A percentile compares a stretch with the other conserved stretches of the same genome.
These are phyloP conservation scores for Hypseocharis bilobata DNA, from an alignment of 441 rosid species.

Conservation along the genomic window DNA sequence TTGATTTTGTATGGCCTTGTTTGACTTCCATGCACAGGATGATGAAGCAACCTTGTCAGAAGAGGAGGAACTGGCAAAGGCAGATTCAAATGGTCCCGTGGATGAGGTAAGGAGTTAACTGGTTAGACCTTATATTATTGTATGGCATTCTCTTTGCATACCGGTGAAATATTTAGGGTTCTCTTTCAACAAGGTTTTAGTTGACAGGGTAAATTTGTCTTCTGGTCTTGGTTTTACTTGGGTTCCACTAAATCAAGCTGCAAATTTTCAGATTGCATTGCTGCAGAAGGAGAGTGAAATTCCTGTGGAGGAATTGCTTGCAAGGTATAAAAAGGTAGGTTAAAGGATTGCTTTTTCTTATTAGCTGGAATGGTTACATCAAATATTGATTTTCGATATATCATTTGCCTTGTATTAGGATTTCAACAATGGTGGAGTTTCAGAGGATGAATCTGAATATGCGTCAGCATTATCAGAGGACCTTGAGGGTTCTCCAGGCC, in stretches of 20 bases:
- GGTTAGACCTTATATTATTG: slow-evolving; percentile 16
- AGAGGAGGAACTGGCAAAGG: slow-evolving; percentile 82
- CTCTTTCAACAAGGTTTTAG: background rate
- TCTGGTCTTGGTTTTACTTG: slow-evolving; percentile 10
- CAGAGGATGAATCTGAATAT: slow-evolving; percentile 65
- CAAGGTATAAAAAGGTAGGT: slow-evolving; percentile 95
- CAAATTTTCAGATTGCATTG: slow-evolving; percentile 56
- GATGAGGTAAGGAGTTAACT: slow-evolving; percentile 58
- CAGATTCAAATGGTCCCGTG: slow-evolving; percentile 47
- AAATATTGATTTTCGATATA: slow-evolving; percentile 21
- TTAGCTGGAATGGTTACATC: slow-evolving; percentile 1
- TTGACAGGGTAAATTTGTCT: slow-evolving; percentile 3
- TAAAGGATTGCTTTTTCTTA: slow-evolving; percentile 25
- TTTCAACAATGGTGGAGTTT: slow-evolving; percentile 38
- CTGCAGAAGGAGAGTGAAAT: slow-evolving; percentile 88
- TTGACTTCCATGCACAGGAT: slow-evolving; percentile 47
- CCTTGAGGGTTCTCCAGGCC: slow-evolving; percentile 27
- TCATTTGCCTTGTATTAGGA: slow-evolving; percentile 46
- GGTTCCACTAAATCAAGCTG: slow-evolving; percentile 17
- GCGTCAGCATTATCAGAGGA: slow-evolving; percentile 56
- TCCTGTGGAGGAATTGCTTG: slow-evolving; percentile 78
- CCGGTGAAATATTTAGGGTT: slow-evolving; percentile 15
- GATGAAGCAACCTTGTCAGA: slow-evolving; percentile 83
- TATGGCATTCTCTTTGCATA: slow-evolving; percentile 12
- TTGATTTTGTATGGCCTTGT: background rate